These are phyloP conservation scores for Emydomyces testavorans DNA, from an alignment of 2,329 filamentous ascomycete genomes.

Conservation along the genomic window DNA sequence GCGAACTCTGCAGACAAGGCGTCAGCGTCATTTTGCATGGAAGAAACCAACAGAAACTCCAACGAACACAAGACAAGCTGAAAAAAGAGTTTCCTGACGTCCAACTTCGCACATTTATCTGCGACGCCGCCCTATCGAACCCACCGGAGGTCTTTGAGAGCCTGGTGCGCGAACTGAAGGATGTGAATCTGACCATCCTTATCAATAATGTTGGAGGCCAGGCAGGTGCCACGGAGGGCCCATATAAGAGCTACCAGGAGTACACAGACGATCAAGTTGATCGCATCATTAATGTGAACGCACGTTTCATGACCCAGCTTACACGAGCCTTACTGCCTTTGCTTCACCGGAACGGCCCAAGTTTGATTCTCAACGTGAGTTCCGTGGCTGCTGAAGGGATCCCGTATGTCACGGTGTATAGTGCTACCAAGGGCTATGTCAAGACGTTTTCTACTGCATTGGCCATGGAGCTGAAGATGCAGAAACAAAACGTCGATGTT, in stretches of 20 bases:
- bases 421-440: slow-evolving; percentile 38
- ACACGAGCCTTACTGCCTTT: slow-evolving; percentile 38
- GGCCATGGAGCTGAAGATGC: slow-evolving; percentile 33
- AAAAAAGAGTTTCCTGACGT: slow-evolving; percentile 30
- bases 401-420: slow-evolving; percentile 40
- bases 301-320: slow-evolving; percentile 41
- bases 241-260: slow-evolving; percentile 30
- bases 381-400: slow-evolving; percentile 37
- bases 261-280: slow-evolving; percentile 31
- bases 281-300: slow-evolving; percentile 39
- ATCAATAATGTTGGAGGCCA: slow-evolving; percentile 47
- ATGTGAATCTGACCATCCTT: slow-evolving; percentile 41
- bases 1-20: slow-evolving; percentile 41
- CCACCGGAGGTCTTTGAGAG: slow-evolving; percentile 19
- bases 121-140: slow-evolving; percentile 32
- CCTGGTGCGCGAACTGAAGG: slow-evolving; percentile 23
- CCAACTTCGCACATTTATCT: slow-evolving; percentile 34
- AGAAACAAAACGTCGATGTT: slow-evolving; percentile 31
- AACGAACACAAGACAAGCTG: slow-evolving; percentile 33
- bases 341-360: slow-evolving; percentile 32
- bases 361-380: slow-evolving; percentile 43
- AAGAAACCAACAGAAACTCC: slow-evolving; percentile 42
- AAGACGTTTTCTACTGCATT: slow-evolving; percentile 33
- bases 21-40: slow-evolving; percentile 50
- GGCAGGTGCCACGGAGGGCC: slow-evolving; percentile 13